Evolutionary conservation across 495 filamentous ascomycete genomes (phyloP).

Genomic region (Cenococcum geophilum): DNA sequence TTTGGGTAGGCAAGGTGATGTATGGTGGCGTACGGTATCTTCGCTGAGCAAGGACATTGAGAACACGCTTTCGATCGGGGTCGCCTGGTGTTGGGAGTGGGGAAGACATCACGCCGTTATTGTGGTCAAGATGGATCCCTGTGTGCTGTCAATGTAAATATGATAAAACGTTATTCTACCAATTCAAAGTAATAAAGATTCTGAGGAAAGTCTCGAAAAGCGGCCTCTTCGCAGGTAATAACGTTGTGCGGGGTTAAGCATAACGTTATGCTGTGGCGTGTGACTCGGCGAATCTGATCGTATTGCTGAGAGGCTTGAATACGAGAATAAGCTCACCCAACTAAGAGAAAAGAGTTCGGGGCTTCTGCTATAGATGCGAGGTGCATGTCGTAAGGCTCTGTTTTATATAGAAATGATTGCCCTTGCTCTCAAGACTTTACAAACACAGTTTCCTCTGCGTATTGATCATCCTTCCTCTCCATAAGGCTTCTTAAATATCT

Average conservation of each 20-base stretch:
- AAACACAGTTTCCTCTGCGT: no score
- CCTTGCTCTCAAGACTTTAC: no score
- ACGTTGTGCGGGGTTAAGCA: slow-evolving; percentile 13
- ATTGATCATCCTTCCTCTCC: no score
- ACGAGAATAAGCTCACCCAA: neutral
- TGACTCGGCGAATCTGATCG: neutral
- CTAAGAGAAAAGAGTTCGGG: neutral
- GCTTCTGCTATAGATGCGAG: no score
- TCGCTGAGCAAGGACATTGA: slow-evolving; percentile 48
- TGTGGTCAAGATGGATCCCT: no score
- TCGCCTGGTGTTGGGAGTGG: slow-evolving; percentile 23
- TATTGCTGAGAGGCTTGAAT: neutral
- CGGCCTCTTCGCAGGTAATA: neutral
- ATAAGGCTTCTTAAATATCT: no score
- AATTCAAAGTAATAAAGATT: no score
- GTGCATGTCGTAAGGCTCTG: no score
- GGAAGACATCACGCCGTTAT: neutral
- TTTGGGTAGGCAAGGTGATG: neutral
- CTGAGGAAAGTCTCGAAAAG: neutral
- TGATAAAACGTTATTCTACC: slow-evolving; percentile 13
- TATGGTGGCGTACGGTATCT: slow-evolving; percentile 43
- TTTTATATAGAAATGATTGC: no score
- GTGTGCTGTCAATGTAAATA: slow-evolving; percentile 1
- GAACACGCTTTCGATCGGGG: slow-evolving; percentile 44
- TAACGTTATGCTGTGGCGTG: slow-evolving; percentile 24